Evolutionary conservation across 208 protist genomes (phyloP), one percentile per base, ranked within the genome.

Genomic region (Endotrypanum monterogeii): DNA sequence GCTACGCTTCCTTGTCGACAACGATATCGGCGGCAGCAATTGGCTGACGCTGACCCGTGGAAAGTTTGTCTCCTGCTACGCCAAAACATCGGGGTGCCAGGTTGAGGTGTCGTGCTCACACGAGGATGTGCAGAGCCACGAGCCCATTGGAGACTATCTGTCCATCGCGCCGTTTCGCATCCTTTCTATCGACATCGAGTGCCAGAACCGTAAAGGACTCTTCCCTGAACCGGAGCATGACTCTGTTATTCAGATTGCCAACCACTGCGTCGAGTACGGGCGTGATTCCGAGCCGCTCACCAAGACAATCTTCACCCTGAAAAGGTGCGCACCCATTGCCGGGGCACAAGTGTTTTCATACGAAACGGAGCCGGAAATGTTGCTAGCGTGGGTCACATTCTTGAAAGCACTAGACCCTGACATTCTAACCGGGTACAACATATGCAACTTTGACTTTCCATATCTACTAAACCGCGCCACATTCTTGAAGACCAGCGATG

Each of bases 241-340:
- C 86, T 97, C 98, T 18, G 99, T 99, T 25, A 99, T 99, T 83
- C 98, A 99, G 78, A 99, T 99, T 63, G 98, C 98, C 0, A 99
- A 99, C 78, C 89, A 99, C 79, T 97, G 98, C 48, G 89, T 99
- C 32, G 90, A 98, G 57, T 94, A 96, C 70, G 93, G 92, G 1
- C 74, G 69, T 39, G 89, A 95, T 57, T 63, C 82, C 25, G 86
- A 89, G 56, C 83, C 89, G 62, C 79, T 96, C 18, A 76, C 85
- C 1, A 86, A 88, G 78, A 86, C 85, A 16, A 93, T 96, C 51
- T 99, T 99, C 67, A 98, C 94, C 1, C 86, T 99, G 12, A 92
- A 98, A 11, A 96, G 90, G 62, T 99, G 98, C 82, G 94, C 94
- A 1, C 85, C 89, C 46, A 99, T 99, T 72, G 96, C 96, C 0